These are phyloP conservation scores for Colletotrichum simmondsii DNA, from an alignment of 2,329 filamentous ascomycete species.

Conservation along the genomic window DNA sequence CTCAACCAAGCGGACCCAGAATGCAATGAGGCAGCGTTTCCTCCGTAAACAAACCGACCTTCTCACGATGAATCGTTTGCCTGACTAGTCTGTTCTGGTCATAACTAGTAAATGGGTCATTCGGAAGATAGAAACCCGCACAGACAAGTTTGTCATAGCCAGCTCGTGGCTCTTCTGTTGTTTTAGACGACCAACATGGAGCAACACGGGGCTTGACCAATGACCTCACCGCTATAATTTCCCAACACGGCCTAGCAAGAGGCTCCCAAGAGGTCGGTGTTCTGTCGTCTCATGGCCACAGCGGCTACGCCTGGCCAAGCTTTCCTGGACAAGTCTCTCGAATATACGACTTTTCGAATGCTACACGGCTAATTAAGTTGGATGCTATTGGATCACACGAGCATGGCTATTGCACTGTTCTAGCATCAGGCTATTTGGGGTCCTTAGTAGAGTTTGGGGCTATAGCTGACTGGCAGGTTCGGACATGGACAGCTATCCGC, in stretches of 20 bases:
- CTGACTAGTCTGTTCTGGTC: not conserved
- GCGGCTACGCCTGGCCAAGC: not conserved
- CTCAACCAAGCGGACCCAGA: not conserved
- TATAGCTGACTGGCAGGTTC: slow-evolving; percentile 3
- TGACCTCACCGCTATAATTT: not conserved
- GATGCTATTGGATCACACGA: slow-evolving; percentile 1
- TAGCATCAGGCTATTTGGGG: not conserved
- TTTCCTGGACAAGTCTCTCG: not conserved
- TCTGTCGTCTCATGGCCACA: not conserved
- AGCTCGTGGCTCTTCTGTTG: not conserved
- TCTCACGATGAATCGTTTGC: not conserved
- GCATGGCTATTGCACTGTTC: not conserved
- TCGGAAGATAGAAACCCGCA: slow-evolving; percentile 1
- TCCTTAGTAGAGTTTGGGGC: not conserved
- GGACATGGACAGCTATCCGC: not conserved
- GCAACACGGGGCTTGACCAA: not conserved
- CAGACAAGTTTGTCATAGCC: slow-evolving; percentile 8
- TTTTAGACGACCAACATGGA: slow-evolving; percentile 9
- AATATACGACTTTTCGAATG: not conserved
- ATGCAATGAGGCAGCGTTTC: not conserved
- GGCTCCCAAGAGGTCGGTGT: not conserved
- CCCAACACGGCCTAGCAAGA: not conserved
- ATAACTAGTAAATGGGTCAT: not conserved
- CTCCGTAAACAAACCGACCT: not conserved
- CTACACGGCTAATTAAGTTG: not conserved